Evolutionary conservation across 2,329 filamentous ascomycete species (phyloP).

Genomic region (Fusarium cyanostomum): DNA sequence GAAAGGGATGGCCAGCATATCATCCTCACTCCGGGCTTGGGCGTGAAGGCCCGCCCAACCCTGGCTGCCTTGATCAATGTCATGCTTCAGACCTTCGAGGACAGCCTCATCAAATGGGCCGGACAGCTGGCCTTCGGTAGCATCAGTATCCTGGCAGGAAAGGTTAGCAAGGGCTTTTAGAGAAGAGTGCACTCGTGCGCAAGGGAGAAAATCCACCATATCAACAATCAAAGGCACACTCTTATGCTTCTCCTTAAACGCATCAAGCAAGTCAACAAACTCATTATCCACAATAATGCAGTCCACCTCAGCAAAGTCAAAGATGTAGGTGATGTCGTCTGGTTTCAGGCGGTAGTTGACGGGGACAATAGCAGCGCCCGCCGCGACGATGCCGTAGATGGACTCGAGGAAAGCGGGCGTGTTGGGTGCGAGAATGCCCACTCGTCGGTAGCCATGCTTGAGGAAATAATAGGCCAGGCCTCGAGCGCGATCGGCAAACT

Average conservation of each 20-base stretch:
- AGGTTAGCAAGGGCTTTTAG: constrained; percentile 12
- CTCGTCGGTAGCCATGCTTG: constrained; percentile 76
- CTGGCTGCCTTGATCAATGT: constrained; percentile 68
- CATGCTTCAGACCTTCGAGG: constrained; percentile 79
- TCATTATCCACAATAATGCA: constrained; percentile 88
- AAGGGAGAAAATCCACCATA: constrained; percentile 50
- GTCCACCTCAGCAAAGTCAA: constrained; percentile 87
- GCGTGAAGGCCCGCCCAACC: constrained; percentile 83
- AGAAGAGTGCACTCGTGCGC: not conserved
- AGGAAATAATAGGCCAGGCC: constrained; percentile 89
- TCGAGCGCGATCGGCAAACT: constrained; percentile 85
- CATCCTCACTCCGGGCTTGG: constrained; percentile 79
- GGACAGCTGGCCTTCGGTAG: constrained; percentile 74
- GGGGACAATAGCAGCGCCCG: constrained; percentile 79
- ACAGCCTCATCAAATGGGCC: constrained; percentile 88
- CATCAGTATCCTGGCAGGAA: constrained; percentile 76
- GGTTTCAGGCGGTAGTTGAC: constrained; percentile 73
- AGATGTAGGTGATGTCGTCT: constrained; percentile 91
- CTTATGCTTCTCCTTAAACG: constrained; percentile 69
- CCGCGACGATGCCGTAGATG: constrained; percentile 86
- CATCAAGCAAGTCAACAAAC: constrained; percentile 74
- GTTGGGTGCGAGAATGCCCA: constrained; percentile 90
- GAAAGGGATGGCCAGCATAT: constrained; percentile 86
- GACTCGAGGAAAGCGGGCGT: constrained; percentile 94
- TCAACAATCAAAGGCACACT: constrained; percentile 80